A percentile compares a stretch with the other conserved stretches of the same genome.
These are phyloP conservation scores for Pythium biforme DNA, from an alignment of 352 stramenopile genomes.

Conservation along the genomic window DNA sequence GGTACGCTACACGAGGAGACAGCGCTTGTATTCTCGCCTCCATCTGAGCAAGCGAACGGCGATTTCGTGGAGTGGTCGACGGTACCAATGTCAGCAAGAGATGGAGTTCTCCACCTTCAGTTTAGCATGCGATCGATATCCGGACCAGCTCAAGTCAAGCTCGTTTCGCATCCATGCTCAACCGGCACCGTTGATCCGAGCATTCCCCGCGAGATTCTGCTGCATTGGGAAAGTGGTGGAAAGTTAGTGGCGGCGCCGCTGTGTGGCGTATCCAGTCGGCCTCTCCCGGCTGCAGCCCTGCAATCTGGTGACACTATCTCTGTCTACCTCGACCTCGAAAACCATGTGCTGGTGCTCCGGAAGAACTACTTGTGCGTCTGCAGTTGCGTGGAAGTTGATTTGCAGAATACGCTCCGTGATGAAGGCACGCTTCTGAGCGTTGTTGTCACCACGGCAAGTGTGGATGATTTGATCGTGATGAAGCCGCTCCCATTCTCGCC, in stretches of 20 bases:
- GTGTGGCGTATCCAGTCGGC: not conserved
- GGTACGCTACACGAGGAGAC: not conserved
- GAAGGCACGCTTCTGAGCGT: not conserved
- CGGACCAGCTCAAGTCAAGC: not conserved
- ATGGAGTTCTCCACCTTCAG: not conserved
- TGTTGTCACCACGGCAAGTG: not conserved
- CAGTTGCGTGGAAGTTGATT: not conserved
- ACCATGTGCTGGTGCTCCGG: conserved; percentile 8
- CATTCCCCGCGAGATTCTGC: not conserved
- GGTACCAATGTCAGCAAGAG: not conserved
- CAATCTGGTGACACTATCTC: conserved; percentile 39
- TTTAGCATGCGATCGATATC: conserved; percentile 4
- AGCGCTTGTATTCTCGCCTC: not conserved
- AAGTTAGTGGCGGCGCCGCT: not conserved
- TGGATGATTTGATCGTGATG: conserved; percentile 1
- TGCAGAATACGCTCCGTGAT: not conserved
- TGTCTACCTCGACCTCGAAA: conserved; percentile 9
- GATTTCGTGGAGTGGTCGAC: conserved; percentile 5
- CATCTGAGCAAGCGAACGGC: not conserved
- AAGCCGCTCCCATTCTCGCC: conserved; percentile 23
- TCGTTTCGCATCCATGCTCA: not conserved
- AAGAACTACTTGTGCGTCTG: conserved; percentile 14
- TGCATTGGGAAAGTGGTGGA: conserved; percentile 11
- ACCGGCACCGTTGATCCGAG: not conserved
- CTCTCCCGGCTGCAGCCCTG: conserved; percentile 9